Base-by-base conservation (phyloP, 164 flowering plant genomes). In the Hamamelis virginiana region DNA sequence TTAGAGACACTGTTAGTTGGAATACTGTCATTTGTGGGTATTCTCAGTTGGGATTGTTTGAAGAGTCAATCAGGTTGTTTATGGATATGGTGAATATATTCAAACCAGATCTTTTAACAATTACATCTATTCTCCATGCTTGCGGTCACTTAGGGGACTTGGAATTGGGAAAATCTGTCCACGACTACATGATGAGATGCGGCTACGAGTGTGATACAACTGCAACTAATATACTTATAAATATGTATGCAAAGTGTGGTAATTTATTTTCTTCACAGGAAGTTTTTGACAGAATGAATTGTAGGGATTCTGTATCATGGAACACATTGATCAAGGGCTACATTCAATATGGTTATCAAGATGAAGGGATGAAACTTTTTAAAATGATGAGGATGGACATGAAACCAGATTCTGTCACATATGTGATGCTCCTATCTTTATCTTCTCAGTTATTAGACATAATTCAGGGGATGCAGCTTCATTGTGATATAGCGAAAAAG, bases 291-390 rank as follows among this genome's bases (percentile, higher is more conserved):
- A 25, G 16, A 41, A 77, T 82, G 77, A 33, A 1, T 9, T 48
- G 67, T 33, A 73, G 64, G 70, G 87, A 84, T 68, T 56, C 72
- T 65, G 82, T 84, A 12, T 76, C 87, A 10, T 84, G 87, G 87
- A 84, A 80, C 53, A 75, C 85, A 13, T 25, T 82, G 66, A 80
- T 84, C 62, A 80, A 55, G 38, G 83, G 78, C 5, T 82, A 74
- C 50, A 52, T 73, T 62, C 77, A 73, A 45, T 61, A 44, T 21
- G 76, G 56, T 8, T 47, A 27, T 27, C 55, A 53, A 55, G 16
- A 23, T 53, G 78, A 81, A 72, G 85, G 66, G 38, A 12, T 70
- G 16, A 59, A 72, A 64, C 73, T 74, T 69, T 78, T 78, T 67
- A 71, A 74, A 74, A 61, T 46, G 70, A 81, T 81, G 73, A 71